Base-by-base conservation (phyloP, 176 grass and related monocot species). In the Eragrostis curvula region DNA sequence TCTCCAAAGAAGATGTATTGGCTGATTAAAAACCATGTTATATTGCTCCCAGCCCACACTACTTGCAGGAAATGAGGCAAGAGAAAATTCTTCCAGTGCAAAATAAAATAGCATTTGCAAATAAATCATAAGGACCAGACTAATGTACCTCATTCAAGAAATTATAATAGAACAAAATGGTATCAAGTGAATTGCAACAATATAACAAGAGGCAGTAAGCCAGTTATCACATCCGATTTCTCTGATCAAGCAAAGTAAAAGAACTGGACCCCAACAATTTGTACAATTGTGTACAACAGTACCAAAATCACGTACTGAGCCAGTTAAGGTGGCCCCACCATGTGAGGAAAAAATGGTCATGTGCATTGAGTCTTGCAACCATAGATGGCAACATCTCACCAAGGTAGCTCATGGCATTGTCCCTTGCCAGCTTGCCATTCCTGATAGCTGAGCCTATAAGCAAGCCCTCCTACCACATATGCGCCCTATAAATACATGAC, bases 401-500 rank as follows among this genome's bases (percentile, higher is more conserved):
- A 66, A 75, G 46, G 66, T 40, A 80, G 63, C 47, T 72, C 43
- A 72, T 80, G 85, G 81, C 55, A 44, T 73, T 79, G 86, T 86
- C 87, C 56, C 60, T 44, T 68, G 79, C 52, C 68, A 84, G 80
- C 46, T 84, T 75, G 53, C 5, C n/a, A 74, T 83, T 47, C 66
- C 2, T 61, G 43, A 79, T 40, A 79, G 41, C 78, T 12, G 5
- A 74, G 23, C 78, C 66, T 44, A 79, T 69, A 68, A 75, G 51
- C 51, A 80, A 30, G 51, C 42, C 62, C 16, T 57, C 52, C 29
- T 41, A 52, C 57, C 61, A 36, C 61, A 88, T 32, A 17, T 8
- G 3, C 23, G 5, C 70, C 41, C 66, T 88, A 83, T 88, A 88
- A 79, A 79, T 88, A 85, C 32, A 75, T 42, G 23, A 74, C 40